Evolutionary conservation across 2,329 filamentous ascomycete genomes (phyloP).

Genomic region (Coleophoma eucalyptorum): DNA sequence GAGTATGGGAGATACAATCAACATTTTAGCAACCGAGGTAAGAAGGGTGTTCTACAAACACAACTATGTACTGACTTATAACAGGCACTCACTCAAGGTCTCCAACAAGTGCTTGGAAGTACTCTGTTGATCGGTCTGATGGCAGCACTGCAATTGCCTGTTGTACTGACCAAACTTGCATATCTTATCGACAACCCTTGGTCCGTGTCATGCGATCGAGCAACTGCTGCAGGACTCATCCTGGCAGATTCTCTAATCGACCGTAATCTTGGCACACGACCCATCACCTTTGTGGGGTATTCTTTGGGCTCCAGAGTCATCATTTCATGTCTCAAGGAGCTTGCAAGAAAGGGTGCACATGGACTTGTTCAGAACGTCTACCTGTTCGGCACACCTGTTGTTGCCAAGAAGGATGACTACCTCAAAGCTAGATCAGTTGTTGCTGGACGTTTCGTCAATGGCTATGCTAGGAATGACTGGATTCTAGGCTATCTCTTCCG

Average conservation of each 20-base stretch:
- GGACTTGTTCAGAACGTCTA: constrained; percentile 94
- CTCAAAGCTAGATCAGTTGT: constrained; percentile 78
- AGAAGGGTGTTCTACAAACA: constrained; percentile 20
- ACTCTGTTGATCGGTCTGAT: constrained; percentile 87
- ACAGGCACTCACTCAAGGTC: constrained; percentile 87
- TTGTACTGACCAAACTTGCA: constrained; percentile 87
- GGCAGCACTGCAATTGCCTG: constrained; percentile 87
- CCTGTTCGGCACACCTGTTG: constrained; percentile 86
- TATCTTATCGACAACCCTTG: constrained; percentile 98
- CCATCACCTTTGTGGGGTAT: constrained; percentile 91
- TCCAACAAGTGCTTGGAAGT: constrained; percentile 90
- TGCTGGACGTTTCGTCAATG: constrained; percentile 90
- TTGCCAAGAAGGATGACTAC: constrained; percentile 90
- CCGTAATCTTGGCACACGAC: constrained; percentile 83
- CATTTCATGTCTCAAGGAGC: constrained; percentile 84
- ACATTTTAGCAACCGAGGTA: constrained; percentile 95
- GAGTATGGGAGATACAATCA: constrained; percentile 98
- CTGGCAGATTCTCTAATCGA: constrained; percentile 92
- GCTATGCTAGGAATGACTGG: constrained; percentile 94
- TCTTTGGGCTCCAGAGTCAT: constrained; percentile 91
- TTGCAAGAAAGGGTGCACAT: constrained; percentile 77
- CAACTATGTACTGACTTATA: constrained; percentile 20
- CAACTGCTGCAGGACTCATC: constrained; percentile 84
- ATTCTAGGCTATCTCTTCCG: constrained; percentile 96
- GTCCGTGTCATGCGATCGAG: constrained; percentile 92